A percentile compares a stretch with the other conserved stretches of the same genome.
These are phyloP conservation scores for Aureobasidium leucospermi DNA, from an alignment of 2,329 filamentous ascomycete species.

Conservation along the genomic window DNA sequence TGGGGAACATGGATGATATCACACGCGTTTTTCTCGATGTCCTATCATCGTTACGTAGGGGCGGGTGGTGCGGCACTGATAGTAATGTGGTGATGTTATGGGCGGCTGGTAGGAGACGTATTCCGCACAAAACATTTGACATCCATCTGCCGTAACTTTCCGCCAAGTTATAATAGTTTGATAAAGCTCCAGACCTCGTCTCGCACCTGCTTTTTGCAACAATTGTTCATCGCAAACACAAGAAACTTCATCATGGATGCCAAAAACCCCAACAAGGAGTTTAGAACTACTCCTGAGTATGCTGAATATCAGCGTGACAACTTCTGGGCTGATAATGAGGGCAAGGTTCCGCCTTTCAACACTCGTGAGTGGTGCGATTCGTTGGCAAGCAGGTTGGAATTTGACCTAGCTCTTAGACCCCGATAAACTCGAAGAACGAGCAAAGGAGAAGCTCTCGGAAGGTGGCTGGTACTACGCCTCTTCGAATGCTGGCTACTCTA, in stretches of 20 bases:
- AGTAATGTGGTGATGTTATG: not conserved
- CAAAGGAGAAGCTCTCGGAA: conserved; percentile 49
- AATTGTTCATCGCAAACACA: not conserved
- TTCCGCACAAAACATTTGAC: too few species aligned
- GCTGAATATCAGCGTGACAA: conserved; percentile 48
- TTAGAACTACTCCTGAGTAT: conserved; percentile 47
- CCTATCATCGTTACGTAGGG: not conserved
- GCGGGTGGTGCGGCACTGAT: not conserved
- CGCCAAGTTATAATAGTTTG: not conserved
- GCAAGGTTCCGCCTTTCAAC: conserved; percentile 44
- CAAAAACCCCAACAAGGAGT: conserved; percentile 45
- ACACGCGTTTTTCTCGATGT: not conserved
- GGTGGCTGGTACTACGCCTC: conserved; percentile 53
- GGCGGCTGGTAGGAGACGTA: not conserved
- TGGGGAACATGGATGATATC: not conserved
- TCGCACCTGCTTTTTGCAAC: not conserved
- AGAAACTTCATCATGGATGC: conserved; percentile 34
- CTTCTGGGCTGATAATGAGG: conserved; percentile 47
- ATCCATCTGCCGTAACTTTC: not conserved
- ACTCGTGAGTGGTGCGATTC: conserved; percentile 32
- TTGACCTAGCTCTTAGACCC: conserved; percentile 36
- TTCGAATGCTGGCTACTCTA: conserved; percentile 49
- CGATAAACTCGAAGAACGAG: conserved; percentile 51
- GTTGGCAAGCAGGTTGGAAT: not conserved
- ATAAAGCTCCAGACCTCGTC: not conserved